Conservation (phyloP, 352 stramenopile genomes). For the Paralagenidium karlingii region DNA sequence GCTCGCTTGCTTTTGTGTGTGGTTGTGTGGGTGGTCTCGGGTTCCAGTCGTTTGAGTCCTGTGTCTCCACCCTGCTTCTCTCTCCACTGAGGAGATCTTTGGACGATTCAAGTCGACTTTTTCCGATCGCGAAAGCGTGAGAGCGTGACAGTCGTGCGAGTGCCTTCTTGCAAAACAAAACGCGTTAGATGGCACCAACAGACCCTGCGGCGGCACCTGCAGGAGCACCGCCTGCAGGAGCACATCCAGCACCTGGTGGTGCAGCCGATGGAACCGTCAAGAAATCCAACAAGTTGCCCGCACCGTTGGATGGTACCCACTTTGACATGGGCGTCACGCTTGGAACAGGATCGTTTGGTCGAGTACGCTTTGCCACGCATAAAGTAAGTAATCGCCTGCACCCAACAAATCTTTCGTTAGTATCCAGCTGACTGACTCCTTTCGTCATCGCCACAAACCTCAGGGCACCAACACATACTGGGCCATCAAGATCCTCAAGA, state of each 20-base stretch:
- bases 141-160: too few relatives aligned
- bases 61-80: too few relatives aligned
- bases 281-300: constrained; percentile 39
- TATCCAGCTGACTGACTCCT: background rate
- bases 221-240: background rate
- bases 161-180: too few relatives aligned
- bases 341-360: constrained; percentile 94
- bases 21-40: too few relatives aligned
- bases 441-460: background rate
- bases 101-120: too few relatives aligned
- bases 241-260: background rate
- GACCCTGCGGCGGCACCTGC: too few relatives aligned
- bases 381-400: constrained; percentile 53
- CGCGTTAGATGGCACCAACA: too few relatives aligned
- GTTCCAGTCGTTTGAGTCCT: too few relatives aligned
- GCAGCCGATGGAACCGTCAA: constrained; percentile 5
- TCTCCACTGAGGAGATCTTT: too few relatives aligned
- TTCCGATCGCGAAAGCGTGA: too few relatives aligned
- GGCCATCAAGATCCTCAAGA: constrained; percentile 98
- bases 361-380: constrained; percentile 94
- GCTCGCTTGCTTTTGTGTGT: too few relatives aligned
- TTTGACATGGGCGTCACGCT: constrained; percentile 94
- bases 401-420: background rate
- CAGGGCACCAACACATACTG: constrained; percentile 84
- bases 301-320: constrained; percentile 65